These are phyloP conservation scores for Byssoonygena ceratinophila DNA, from an alignment of 2,329 filamentous ascomycete genomes.

Conservation along the genomic window DNA sequence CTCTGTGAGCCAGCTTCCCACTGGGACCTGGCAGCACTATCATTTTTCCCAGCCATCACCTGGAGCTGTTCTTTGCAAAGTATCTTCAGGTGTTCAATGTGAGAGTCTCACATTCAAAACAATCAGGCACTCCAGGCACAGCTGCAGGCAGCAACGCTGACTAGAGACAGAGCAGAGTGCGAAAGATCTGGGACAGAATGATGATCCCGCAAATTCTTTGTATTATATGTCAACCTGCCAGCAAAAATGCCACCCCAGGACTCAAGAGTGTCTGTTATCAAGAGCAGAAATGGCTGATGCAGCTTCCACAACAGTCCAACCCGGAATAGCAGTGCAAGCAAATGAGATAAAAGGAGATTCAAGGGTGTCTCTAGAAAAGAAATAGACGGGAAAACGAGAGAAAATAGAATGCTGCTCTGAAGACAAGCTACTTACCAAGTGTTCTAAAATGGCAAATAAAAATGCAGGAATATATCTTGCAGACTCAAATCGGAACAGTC, in stretches of 20 bases:
- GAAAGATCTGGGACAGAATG: background rate
- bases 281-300: background rate
- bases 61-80: background rate
- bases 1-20: background rate
- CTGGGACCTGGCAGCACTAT: background rate
- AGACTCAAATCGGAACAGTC: background rate
- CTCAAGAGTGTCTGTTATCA: background rate
- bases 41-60: background rate
- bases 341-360: background rate
- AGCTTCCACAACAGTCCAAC: background rate
- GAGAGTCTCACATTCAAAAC: background rate
- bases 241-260: background rate
- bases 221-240: constrained; percentile 1
- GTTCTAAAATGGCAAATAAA: background rate
- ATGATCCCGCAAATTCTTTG: background rate
- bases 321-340: background rate
- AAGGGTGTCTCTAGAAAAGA: background rate
- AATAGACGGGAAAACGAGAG: background rate
- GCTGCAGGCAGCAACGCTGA: constrained; percentile 1
- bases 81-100: background rate
- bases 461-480: background rate
- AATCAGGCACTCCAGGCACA: background rate
- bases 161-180: background rate
- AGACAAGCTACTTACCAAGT: constrained; percentile 1
- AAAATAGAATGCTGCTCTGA: background rate